A percentile compares a stretch with the other conserved stretches of the same genome.
phyloP scores from a whole-genome alignment of 192 early-diverging fungal genomes.

The Backusella tuberculispora region DNA sequence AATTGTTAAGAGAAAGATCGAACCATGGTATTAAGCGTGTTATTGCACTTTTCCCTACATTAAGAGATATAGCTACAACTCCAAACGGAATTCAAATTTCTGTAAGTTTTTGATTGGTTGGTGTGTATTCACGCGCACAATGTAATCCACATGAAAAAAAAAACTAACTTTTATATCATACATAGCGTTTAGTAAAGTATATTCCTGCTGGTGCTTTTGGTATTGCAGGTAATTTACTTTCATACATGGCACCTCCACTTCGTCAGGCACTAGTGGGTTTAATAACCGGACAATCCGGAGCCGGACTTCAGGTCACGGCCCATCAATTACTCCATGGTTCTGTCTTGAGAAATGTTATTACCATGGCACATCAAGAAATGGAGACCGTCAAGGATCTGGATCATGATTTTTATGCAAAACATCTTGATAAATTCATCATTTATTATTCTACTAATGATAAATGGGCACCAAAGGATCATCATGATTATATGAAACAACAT shows the following conservation, averaged over 20 bases:
- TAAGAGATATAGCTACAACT: conserved; percentile 76
- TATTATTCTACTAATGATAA: conserved; percentile 78
- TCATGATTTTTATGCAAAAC: conserved; percentile 57
- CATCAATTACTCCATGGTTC: conserved; percentile 67
- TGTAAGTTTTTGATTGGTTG: conserved; percentile 33
- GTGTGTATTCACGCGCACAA: too few relatives aligned
- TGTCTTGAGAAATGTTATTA: conserved; percentile 66
- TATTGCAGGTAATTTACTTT: conserved; percentile 31
- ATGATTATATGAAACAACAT: conserved; percentile 62
- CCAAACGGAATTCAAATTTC: conserved; percentile 70
- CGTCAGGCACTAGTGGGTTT: conserved; percentile 40
- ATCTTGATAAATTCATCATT: conserved; percentile 69
- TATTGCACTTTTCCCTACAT: conserved; percentile 79
- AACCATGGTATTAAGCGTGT: conserved; percentile 64
- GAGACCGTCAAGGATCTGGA: conserved; percentile 66
- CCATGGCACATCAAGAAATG: conserved; percentile 81
- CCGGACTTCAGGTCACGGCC: conserved; percentile 60
- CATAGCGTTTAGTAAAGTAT: conserved; percentile 30
- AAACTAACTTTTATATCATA: too few relatives aligned
- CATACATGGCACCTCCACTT: conserved; percentile 46
- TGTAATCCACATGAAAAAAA: too few relatives aligned
- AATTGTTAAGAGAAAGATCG: conserved; percentile 63
- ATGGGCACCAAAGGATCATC: conserved; percentile 78
- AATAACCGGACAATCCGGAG: conserved; percentile 43
- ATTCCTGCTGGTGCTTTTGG: conserved; percentile 29